Evolutionary conservation across 768 basidiomycete genomes (phyloP).

Genomic region (Auricularia cornea): DNA sequence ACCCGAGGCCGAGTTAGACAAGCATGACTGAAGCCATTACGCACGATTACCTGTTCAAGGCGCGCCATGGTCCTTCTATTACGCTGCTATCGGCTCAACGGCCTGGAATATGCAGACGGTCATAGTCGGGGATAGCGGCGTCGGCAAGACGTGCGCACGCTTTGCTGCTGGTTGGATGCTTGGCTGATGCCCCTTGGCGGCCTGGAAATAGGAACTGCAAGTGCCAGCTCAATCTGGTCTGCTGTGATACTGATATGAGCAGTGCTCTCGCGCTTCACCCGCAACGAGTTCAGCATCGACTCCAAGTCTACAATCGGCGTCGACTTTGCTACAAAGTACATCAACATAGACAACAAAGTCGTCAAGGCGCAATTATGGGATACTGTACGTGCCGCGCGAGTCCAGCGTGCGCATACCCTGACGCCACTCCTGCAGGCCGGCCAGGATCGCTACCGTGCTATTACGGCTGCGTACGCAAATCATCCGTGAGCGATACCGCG

Average conservation of each 20-base stretch:
- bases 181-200: not conserved
- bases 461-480: constrained; percentile 35
- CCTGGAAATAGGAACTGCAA: not conserved
- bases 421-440: constrained; percentile 25
- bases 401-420: not conserved
- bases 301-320: constrained; percentile 96
- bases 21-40: constrained; percentile 86
- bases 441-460: constrained; percentile 43
- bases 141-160: constrained; percentile 92
- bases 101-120: constrained; percentile 58
- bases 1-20: not conserved
- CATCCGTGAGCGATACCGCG: not conserved
- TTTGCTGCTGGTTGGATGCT: constrained; percentile 33
- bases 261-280: constrained; percentile 99
- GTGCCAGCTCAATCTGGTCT: not conserved
- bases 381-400: constrained; percentile 24
- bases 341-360: constrained; percentile 36
- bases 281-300: constrained; percentile 98
- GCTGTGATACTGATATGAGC: constrained; percentile 3
- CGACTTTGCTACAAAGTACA: constrained; percentile 36
- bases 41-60: constrained; percentile 99
- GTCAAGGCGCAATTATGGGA: constrained; percentile 44
- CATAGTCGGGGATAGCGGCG: constrained; percentile 97
- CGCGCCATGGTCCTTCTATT: too few species aligned
- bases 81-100: not conserved